Base-by-base conservation (phyloP, 2,329 filamentous ascomycete species). In the Phialemoniopsis sp. region DNA sequence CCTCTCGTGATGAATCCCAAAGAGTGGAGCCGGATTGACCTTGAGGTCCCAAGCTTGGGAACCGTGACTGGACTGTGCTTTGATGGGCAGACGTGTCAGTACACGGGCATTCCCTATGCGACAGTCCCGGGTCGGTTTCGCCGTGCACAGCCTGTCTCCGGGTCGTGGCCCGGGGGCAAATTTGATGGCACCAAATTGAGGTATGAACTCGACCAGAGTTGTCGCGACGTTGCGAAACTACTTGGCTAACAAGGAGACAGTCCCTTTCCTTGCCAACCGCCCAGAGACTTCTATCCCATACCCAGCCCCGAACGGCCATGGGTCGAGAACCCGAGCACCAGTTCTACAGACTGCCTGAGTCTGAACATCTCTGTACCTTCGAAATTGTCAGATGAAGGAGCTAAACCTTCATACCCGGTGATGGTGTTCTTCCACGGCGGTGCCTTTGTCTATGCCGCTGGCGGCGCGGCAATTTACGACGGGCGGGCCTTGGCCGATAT, bases 381-480 rank as follows among this genome's bases (percentile, higher is more conserved):
- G n/a, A n/a, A n/a, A n/a, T n/a, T n/a, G n/a, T n/a, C n/a, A n/a
- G n/a, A n/a, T n/a, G n/a, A n/a, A n/a, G n/a, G n/a, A n/a, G n/a
- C n/a, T n/a, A n/a, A n/a, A n/a, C n/a, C n/a, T n/a, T n/a, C n/a
- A n/a, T n/a, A n/a, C n/a, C 44, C 42, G 2, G 41, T 42, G 16
- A 44, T 46, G 44, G 35, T 43, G 4, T 46, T 46, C 29, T 8
- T 46, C 9, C 43, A 46, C 36, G 43, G 43, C 26, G 43, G 43
- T 12, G 44, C 41, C n/a, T 43, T 44, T 29, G 33, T 34, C 8
- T 46, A 43, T 14, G 29, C 36, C 3, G 32, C 37, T 7, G 34
- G 28, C 29, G 21, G 19, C 9, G 28, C 38, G 8, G 41, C 41
- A 15, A 17, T 40, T 3, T 45, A 45, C 35, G 43, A 45, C 32